phyloP scores from a whole-genome alignment of 495 filamentous ascomycete genomes.

The Xylaria curta region DNA sequence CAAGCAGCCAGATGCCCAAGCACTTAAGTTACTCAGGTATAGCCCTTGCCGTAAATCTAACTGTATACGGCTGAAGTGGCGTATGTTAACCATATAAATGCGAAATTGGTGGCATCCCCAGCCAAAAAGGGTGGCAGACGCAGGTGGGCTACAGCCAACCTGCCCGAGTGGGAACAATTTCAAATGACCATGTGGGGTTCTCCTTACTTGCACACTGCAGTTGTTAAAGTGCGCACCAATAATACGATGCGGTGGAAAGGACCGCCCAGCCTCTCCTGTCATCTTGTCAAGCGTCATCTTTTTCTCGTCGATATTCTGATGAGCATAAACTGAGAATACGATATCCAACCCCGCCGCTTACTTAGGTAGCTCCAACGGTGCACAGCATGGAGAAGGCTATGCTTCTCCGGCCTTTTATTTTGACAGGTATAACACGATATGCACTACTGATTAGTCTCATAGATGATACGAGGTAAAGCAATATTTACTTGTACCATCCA shows the following conservation, averaged over 20 bases:
- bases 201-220: background rate
- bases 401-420: background rate
- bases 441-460: background rate
- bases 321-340: background rate
- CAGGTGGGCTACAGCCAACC: background rate
- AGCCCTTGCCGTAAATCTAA: too few relatives aligned
- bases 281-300: background rate
- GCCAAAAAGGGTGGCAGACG: too few relatives aligned
- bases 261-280: constrained; percentile 6
- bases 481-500: background rate
- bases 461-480: constrained; percentile 7
- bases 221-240: constrained; percentile 1
- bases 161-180: constrained; percentile 15
- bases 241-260: background rate
- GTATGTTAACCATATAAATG: too few relatives aligned
- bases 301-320: background rate
- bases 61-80: too few relatives aligned
- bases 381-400: background rate
- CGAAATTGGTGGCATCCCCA: too few relatives aligned
- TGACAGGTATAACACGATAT: background rate
- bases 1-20: too few relatives aligned
- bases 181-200: constrained; percentile 18
- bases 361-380: background rate
- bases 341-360: background rate
- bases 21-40: too few relatives aligned